A percentile compares a stretch with the other conserved stretches of the same genome.
These are phyloP conservation scores for Pseudozyma sp. DNA, from an alignment of 1,284 basidiomycete species.

Conservation along the genomic window DNA sequence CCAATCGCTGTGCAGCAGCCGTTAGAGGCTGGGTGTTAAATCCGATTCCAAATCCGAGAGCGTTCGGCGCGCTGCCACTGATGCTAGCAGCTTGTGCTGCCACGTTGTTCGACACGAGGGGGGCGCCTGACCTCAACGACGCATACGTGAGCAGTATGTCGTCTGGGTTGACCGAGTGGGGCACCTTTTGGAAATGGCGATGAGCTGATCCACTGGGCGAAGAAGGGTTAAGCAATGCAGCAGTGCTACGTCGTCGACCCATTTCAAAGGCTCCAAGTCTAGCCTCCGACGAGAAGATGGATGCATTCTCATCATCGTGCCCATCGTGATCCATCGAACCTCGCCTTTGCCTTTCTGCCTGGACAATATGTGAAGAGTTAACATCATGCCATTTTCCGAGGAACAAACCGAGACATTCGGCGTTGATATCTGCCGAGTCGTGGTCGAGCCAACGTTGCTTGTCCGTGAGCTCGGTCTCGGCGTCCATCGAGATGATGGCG, in stretches of 20 bases:
- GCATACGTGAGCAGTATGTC: conserved; percentile 52
- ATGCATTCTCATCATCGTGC: conserved; percentile 33
- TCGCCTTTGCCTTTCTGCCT: conserved; percentile 35
- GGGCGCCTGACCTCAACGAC: conserved; percentile 48
- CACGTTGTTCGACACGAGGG: conserved; percentile 25
- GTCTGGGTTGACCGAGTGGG: conserved; percentile 45
- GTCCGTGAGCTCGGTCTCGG: conserved; percentile 76
- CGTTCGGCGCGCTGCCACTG: conserved; percentile 5
- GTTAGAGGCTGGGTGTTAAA: conserved; percentile 24
- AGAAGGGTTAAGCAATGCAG: conserved; percentile 27
- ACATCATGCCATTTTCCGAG: conserved; percentile 55
- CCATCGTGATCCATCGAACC: conserved; percentile 23
- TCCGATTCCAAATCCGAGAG: conserved; percentile 18
- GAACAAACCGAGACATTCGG: conserved; percentile 74
- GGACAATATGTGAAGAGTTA: conserved; percentile 37
- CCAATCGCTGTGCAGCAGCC: conserved; percentile 31
- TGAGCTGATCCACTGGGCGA: conserved; percentile 33
- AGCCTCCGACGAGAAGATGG: conserved; percentile 35
- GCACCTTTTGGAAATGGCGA: conserved; percentile 35
- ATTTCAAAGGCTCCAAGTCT: conserved; percentile 35
- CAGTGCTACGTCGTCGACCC: conserved; percentile 33
- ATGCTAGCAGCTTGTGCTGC: conserved; percentile 16
- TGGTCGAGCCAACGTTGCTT: conserved; percentile 78
- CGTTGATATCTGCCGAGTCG: conserved; percentile 77
- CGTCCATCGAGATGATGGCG: conserved; percentile 77